Base-by-base conservation (phyloP, 2,329 filamentous ascomycete species). In the Verticillium klebahnii region DNA sequence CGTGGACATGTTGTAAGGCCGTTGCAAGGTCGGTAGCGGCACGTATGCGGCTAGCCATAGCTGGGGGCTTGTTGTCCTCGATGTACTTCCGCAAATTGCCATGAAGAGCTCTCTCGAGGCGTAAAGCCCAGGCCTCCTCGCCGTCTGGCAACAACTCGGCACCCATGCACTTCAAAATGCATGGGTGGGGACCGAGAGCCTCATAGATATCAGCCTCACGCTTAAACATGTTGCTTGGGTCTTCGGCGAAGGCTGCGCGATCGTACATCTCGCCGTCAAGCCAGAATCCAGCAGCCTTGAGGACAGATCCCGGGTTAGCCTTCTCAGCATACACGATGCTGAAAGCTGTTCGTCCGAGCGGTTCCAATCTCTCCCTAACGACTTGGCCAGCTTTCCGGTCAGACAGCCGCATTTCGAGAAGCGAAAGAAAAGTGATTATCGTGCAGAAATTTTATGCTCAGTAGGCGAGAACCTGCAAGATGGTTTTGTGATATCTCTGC, bases 81-180 rank as follows among this genome's bases (percentile, higher is more conserved):
- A 60, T 60, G 58, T 31, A 19, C 25, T 23, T 17, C 17, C 58
- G 58, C 23, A 60, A 19, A 45, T 5, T 8, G 12, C 31, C 58
- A 23, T 34, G 25, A 3, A 45, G 58, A 14, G 40, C 39, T 2
- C 40, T 17, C 58, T 60, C 58, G 19, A 56, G 58, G 6, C 29
- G n/a, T n/a, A 60, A 5, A 9, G 58, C 58, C 58, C 58, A 60
- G 5, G 58, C 58, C 34, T 60, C 58, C 29, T 31, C 17, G 14
- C 29, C 54, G 8, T 31, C 29, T 32, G 29, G 54, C 12, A 11
- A 23, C 2, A 29, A 32, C 9, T 8, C 54, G 7, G 15, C 54
- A 12, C 29, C 54, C 9, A n/a, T 17, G 12, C 29, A 29, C 5
- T 15, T 29, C 6, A 31, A 23, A 15, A 56, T 32, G 25, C 31